These are phyloP conservation scores for Chalciporus pseudorubinellus DNA, from an alignment of 768 basidiomycete species.

Conservation along the genomic window DNA sequence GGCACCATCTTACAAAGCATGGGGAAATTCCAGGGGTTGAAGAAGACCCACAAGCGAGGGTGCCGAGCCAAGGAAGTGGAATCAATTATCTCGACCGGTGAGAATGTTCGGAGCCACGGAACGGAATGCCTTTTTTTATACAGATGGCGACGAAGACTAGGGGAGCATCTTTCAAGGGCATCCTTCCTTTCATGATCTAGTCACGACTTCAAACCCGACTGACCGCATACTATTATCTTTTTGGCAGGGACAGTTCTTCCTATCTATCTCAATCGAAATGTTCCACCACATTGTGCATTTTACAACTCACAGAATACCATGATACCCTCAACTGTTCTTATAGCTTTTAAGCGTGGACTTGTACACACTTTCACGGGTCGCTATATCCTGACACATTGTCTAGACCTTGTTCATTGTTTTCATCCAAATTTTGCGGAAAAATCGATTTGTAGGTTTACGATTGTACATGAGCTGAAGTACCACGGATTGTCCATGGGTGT, in stretches of 20 bases:
- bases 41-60: conserved; percentile 57
- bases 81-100: conserved; percentile 27
- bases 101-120: conserved; percentile 17
- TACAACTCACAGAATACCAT: conserved; percentile 29
- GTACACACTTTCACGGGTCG: conserved; percentile 19
- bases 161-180: conserved; percentile 1
- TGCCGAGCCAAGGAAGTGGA: conserved; percentile 8
- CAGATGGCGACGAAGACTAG: conserved; percentile 9
- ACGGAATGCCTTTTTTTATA: conserved; percentile 4
- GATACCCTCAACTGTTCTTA: conserved; percentile 36
- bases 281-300: conserved; percentile 31
- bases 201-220: conserved; percentile 26
- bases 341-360: conserved; percentile 26
- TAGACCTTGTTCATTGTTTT: conserved; percentile 14
- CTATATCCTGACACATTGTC: conserved; percentile 16
- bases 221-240: conserved; percentile 11
- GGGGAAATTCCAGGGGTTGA: conserved; percentile 71
- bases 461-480: conserved; percentile 5
- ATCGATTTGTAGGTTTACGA: conserved; percentile 23
- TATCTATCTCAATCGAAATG: conserved; percentile 32
- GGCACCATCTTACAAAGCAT: conserved; percentile 70
- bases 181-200: conserved; percentile 20
- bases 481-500: not conserved
- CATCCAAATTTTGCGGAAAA: conserved; percentile 6
- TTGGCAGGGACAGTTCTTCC: conserved; percentile 20